Percentiles rank a stretch among this genome's conserved stretches.
Evolutionary conservation across 1,284 basidiomycete species (phyloP).

Genomic region (Dichomitus squalens): DNA sequence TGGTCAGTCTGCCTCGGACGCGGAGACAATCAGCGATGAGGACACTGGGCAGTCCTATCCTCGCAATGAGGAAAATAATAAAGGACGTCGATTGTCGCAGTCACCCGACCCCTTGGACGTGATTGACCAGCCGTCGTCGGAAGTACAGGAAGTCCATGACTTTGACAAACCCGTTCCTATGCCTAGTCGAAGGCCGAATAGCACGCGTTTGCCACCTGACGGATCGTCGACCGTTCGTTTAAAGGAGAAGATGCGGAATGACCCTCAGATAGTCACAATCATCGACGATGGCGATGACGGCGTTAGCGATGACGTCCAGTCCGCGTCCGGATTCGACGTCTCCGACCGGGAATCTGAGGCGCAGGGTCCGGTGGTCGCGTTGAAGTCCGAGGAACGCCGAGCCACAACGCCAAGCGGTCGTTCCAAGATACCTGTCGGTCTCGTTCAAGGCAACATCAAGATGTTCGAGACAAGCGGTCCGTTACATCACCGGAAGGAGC

Average conservation of each 20-base stretch:
- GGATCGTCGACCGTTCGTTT: conserved; percentile 4
- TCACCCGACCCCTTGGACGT: conserved; percentile 14
- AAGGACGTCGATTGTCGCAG: neutral
- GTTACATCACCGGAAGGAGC: neutral
- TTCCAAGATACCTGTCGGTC: conserved; percentile 1
- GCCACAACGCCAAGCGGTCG: conserved; percentile 11
- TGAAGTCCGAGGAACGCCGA: neutral
- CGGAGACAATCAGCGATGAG: conserved; percentile 11
- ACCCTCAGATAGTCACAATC: neutral
- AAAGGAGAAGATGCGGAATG: neutral
- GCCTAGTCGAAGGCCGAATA: neutral
- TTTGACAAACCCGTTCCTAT: conserved; percentile 1
- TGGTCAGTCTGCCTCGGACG: neutral
- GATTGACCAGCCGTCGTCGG: neutral
- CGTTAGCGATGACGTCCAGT: conserved; percentile 16
- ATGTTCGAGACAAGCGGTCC: conserved; percentile 3
- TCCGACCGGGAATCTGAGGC: neutral
- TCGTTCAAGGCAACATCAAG: conserved; percentile 10
- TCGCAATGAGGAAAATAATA: neutral
- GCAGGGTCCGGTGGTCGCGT: neutral
- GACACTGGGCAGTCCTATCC: neutral
- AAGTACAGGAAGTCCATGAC: neutral
- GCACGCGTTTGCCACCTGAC: conserved; percentile 9
- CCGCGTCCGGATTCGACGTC: conserved; percentile 7
- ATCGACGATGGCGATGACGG: conserved; percentile 1